phyloP scores from a whole-genome alignment of 2,329 filamentous ascomycete species.

The Phialophora tarda region DNA sequence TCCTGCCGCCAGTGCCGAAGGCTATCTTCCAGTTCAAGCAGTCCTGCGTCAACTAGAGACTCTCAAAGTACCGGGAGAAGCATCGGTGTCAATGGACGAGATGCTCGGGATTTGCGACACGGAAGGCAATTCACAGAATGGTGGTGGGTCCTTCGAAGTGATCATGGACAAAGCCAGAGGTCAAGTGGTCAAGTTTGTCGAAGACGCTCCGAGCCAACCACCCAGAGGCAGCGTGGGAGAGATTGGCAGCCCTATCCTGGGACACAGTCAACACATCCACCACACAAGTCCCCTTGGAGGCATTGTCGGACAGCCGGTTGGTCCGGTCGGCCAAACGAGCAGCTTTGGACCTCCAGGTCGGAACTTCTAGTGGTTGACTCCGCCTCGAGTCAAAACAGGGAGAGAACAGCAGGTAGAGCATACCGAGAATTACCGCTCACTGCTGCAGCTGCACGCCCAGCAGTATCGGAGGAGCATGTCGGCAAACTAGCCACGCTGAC shows the following conservation, averaged over 20 bases:
- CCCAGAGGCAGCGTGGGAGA: slow-evolving; percentile 63
- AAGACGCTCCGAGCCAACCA: slow-evolving; percentile 55
- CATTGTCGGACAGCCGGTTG: slow-evolving; percentile 21
- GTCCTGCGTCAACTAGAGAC: slow-evolving; percentile 69
- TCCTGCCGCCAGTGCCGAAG: slow-evolving; percentile 55
- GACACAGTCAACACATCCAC: slow-evolving; percentile 34
- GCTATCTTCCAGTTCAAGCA: slow-evolving; percentile 71
- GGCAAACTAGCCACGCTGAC: slow-evolving; percentile 15
- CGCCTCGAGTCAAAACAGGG: slow-evolving; percentile 26
- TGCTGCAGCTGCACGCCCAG: slow-evolving; percentile 13
- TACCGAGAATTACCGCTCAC: background rate
- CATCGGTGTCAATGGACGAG: slow-evolving; percentile 66
- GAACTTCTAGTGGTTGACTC: slow-evolving; percentile 37
- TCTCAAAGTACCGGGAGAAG: slow-evolving; percentile 64
- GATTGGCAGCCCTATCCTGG: slow-evolving; percentile 68
- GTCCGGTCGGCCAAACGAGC: slow-evolving; percentile 18
- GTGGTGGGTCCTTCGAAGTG: slow-evolving; percentile 84
- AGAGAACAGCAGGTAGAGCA: slow-evolving; percentile 12
- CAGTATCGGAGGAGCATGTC: slow-evolving; percentile 31
- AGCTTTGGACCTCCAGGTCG: slow-evolving; percentile 36
- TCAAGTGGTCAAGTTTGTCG: slow-evolving; percentile 57
- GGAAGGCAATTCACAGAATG: slow-evolving; percentile 82
- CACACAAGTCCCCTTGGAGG: slow-evolving; percentile 31
- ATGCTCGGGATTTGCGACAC: slow-evolving; percentile 87
- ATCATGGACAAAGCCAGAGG: slow-evolving; percentile 56